Percentiles rank a stretch among this genome's conserved stretches.
These are phyloP conservation scores for Colletotrichum graminicola DNA, from an alignment of 2,329 filamentous ascomycete species.

Conservation along the genomic window DNA sequence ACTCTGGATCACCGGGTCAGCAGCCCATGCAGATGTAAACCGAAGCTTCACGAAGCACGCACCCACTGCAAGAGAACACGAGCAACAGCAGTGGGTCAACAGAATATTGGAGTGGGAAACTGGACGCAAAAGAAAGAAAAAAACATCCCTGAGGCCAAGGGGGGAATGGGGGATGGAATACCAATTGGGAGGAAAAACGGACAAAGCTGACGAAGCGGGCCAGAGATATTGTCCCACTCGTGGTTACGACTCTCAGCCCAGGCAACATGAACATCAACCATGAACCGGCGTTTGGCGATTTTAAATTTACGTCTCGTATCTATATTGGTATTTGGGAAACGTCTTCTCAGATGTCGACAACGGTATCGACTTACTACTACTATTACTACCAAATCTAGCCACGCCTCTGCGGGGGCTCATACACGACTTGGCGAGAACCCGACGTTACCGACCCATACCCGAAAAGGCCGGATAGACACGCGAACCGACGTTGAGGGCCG, in stretches of 20 bases:
- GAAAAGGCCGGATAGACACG: background rate
- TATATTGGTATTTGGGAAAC: slow-evolving; percentile 10
- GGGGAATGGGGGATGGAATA: background rate
- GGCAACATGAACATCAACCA: slow-evolving; percentile 17
- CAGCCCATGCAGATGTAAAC: slow-evolving; percentile 28
- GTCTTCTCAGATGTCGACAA: background rate
- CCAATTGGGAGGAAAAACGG: slow-evolving; percentile 10
- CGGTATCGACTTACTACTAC: background rate
- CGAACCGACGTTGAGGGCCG: background rate
- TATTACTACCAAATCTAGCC: too few relatives aligned
- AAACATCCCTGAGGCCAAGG: background rate
- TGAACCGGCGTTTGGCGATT: slow-evolving; percentile 40
- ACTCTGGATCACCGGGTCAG: background rate
- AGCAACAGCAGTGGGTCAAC: background rate
- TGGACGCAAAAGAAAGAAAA: background rate
- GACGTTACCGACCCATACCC: background rate
- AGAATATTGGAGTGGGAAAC: background rate
- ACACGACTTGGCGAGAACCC: background rate
- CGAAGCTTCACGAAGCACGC: background rate
- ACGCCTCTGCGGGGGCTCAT: too few relatives aligned
- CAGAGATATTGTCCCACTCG: background rate
- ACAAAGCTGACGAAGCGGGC: slow-evolving; percentile 13
- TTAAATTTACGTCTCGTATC: slow-evolving; percentile 36
- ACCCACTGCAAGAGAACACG: background rate
- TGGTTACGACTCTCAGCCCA: slow-evolving; percentile 12